Evolutionary conservation across 2,329 filamentous ascomycete genomes (phyloP).

Genomic region (Colletotrichum tropicicola): DNA sequence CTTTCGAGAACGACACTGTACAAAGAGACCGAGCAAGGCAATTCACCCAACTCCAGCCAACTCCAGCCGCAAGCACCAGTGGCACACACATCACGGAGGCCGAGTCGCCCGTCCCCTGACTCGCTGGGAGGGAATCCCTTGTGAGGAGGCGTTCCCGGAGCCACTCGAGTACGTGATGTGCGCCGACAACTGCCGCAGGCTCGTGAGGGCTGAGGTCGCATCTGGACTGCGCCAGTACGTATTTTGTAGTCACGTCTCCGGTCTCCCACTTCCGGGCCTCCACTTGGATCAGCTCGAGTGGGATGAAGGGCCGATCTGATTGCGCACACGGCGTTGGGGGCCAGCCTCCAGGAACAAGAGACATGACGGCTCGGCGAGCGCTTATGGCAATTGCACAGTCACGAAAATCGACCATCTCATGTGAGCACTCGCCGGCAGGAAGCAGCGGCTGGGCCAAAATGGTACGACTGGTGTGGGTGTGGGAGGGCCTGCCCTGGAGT

Average conservation of each 20-base stretch:
- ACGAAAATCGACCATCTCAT: background rate
- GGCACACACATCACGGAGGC: background rate
- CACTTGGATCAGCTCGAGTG: conserved; percentile 6
- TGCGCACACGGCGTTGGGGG: background rate
- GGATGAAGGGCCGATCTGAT: conserved; percentile 26
- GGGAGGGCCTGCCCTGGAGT: background rate
- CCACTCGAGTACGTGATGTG: background rate
- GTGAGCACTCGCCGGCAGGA: background rate
- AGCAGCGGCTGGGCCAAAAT: background rate
- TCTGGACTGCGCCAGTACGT: background rate
- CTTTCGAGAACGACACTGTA: too few relatives aligned
- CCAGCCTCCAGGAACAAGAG: background rate
- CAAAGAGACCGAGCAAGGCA: too few relatives aligned
- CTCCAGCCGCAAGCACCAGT: background rate
- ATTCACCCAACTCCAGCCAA: background rate
- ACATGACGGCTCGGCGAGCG: background rate
- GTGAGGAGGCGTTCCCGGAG: background rate
- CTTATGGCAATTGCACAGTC: background rate
- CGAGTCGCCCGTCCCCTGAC: background rate
- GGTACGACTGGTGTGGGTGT: background rate
- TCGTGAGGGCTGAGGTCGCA: background rate
- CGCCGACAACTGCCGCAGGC: conserved; percentile 11
- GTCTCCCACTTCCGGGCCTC: conserved; percentile 10
- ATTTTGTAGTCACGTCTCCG: background rate
- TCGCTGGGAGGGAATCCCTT: conserved; percentile 6